These are phyloP conservation scores for Spongispora temasekensis DNA, from an alignment of 1,284 basidiomycete species.

Conservation along the genomic window DNA sequence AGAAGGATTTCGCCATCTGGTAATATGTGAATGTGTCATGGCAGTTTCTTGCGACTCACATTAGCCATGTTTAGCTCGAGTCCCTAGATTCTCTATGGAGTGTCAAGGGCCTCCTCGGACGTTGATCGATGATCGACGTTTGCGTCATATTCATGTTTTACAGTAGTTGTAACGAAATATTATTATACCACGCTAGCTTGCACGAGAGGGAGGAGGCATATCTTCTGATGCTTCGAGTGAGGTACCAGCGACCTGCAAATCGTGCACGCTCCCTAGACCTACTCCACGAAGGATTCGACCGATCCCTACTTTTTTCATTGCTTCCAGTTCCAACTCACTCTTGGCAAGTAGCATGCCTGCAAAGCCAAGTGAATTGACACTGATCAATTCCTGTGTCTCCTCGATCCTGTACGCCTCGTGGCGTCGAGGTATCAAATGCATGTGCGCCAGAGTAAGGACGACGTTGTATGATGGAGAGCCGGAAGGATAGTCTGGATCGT, in stretches of 20 bases:
- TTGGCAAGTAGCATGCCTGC: slow-evolving; percentile 85
- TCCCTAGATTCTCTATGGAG: slow-evolving; percentile 40
- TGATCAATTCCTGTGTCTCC: slow-evolving; percentile 56
- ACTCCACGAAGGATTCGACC: slow-evolving; percentile 61
- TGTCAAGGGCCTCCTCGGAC: slow-evolving; percentile 40
- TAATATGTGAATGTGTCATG: slow-evolving; percentile 21
- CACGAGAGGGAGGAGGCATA: background rate
- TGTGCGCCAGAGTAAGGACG: slow-evolving; percentile 78
- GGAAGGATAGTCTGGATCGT: slow-evolving; percentile 57
- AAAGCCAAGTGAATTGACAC: slow-evolving; percentile 84
- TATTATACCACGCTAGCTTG: slow-evolving; percentile 4
- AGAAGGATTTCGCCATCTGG: slow-evolving; percentile 55
- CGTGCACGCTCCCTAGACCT: slow-evolving; percentile 63
- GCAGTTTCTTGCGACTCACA: slow-evolving; percentile 19
- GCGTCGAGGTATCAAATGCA: slow-evolving; percentile 79
- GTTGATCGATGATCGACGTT: slow-evolving; percentile 13
- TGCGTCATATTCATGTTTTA: slow-evolving; percentile 2
- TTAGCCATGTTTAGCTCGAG: slow-evolving; percentile 38
- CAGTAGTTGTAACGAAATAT: background rate
- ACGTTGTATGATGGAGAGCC: slow-evolving; percentile 81
- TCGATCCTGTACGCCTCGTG: slow-evolving; percentile 54
- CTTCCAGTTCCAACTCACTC: slow-evolving; percentile 70
- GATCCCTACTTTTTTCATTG: slow-evolving; percentile 61
- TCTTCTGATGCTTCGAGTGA: slow-evolving; percentile 30
- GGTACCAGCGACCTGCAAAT: slow-evolving; percentile 52